Conservation (phyloP, 2,329 filamentous ascomycete genomes). For the Cordyceps farinosa region DNA sequence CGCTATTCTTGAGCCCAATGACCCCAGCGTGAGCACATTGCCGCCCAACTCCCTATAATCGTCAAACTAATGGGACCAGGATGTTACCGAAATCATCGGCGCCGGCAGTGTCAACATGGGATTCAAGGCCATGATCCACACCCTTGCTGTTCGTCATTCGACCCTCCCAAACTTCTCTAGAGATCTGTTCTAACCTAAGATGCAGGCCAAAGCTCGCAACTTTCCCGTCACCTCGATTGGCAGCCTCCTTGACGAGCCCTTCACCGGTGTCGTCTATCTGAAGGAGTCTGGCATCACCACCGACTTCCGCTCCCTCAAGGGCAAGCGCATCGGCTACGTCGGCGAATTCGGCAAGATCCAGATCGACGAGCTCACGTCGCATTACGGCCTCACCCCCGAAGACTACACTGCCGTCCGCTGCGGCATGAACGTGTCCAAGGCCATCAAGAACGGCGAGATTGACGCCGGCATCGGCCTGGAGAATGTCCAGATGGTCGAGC, state of each 20-base stretch:
- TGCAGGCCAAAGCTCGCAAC: conserved; percentile 66
- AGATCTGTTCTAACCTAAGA: conserved; percentile 11
- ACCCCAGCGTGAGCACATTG: conserved; percentile 57
- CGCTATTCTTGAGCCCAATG: conserved; percentile 73
- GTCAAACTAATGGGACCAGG: conserved; percentile 37
- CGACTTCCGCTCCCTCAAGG: conserved; percentile 71
- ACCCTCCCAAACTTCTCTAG: not conserved
- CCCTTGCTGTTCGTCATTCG: conserved; percentile 53
- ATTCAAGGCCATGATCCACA: conserved; percentile 84
- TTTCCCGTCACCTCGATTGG: conserved; percentile 72
- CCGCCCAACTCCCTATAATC: not conserved
- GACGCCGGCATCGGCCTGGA: conserved; percentile 74
- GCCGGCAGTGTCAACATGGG: conserved; percentile 72
- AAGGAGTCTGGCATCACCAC: conserved; percentile 70
- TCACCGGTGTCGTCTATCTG: conserved; percentile 75
- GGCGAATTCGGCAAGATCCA: conserved; percentile 82
- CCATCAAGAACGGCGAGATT: conserved; percentile 68
- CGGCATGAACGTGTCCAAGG: conserved; percentile 77
- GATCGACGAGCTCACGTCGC: conserved; percentile 74
- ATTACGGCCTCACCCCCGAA: conserved; percentile 69
- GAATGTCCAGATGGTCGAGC: conserved; percentile 80
- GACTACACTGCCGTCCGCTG: conserved; percentile 76
- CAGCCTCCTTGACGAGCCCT: conserved; percentile 74
- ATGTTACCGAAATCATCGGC: conserved; percentile 79
- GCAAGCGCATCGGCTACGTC: conserved; percentile 75